Evolutionary conservation across 805 yeast species (phyloP), one percentile per base, ranked within the genome.

Genomic region (Metschnikowia cubensis): DNA sequence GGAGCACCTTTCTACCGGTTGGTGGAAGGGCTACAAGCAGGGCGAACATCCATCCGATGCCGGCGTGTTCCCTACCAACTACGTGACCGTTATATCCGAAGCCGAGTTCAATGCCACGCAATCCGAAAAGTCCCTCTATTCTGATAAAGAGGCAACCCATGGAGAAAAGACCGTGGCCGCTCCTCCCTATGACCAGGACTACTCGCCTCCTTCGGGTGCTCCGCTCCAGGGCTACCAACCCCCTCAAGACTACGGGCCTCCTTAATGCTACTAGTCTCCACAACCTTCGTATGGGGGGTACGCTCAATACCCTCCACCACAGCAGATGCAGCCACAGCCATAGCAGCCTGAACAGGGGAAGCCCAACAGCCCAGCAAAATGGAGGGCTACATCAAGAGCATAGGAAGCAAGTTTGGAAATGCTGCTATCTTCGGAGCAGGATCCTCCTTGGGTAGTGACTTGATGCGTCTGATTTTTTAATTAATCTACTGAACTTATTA

Each of bases 341-440:
- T 70, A 44, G 46, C 50, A 50, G 34, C 60, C 55, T 21, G 29
- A 36, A 44, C 68, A 61, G 29, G 56, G 52, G 39, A 48, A 50
- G 37, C 61, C 54, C 69, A 67, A 32, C 57, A 63, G 11, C 37
- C 6, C 22, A 43, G 46, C 13, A 35, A 13, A 14, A 35, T 43
- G 39, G 39, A 43, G 32, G 46, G 46, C 46, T 74, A 69, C 40
- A 55, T 84, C 51, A 81, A 81, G 67, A 84, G 78, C 61, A 81
- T 88, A 58, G 95, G 95, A 22, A 77, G 87, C 55, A 85, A 88
- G 68, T 71, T 91, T 51, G 96, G 96, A 52, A 83, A 89, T 58
- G 95, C 97, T n/a, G 91, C 95, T 34, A 81, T 91, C 44, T 92
- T 89, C 57, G 97, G 97, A 68, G 97, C 96, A 8, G 98, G 98